A percentile compares a stretch with the other conserved stretches of the same genome.
Evolutionary conservation across 2,329 filamentous ascomycete genomes (phyloP).

Genomic region (Xylaria sp.): DNA sequence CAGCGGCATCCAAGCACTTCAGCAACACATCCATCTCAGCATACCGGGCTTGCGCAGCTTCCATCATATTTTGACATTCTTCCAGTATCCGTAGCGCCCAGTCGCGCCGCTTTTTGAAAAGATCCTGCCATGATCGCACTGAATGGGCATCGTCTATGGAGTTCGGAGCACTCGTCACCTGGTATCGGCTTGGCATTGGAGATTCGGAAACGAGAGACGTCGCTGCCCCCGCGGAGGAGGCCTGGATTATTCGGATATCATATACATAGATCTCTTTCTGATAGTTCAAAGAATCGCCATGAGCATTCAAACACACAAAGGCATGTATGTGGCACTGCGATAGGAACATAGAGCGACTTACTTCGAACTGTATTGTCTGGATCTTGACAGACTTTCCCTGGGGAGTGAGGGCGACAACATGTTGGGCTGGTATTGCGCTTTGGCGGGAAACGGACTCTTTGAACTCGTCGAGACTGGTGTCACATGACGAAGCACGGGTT

Average conservation of each 20-base stretch:
- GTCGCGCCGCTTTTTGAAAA: conserved; percentile 73
- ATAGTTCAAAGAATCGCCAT: not conserved
- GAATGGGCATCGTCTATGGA: conserved; percentile 74
- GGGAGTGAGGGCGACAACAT: conserved; percentile 81
- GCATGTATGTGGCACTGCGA: not conserved
- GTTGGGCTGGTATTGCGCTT: conserved; percentile 66
- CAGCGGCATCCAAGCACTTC: conserved; percentile 74
- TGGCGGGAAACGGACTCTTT: conserved; percentile 73
- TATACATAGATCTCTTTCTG: conserved; percentile 90
- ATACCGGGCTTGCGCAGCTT: conserved; percentile 59
- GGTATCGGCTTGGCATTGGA: conserved; percentile 50
- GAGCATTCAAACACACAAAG: conserved; percentile 5
- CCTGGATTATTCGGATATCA: conserved; percentile 69
- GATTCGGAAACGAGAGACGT: conserved; percentile 44
- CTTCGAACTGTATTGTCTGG: conserved; percentile 75
- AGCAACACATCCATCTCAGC: conserved; percentile 71
- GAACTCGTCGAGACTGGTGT: conserved; percentile 70
- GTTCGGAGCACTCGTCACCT: conserved; percentile 68
- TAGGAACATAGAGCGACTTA: conserved; percentile 35
- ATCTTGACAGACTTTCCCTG: conserved; percentile 79
- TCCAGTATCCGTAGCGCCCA: conserved; percentile 72
- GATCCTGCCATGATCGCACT: conserved; percentile 78
- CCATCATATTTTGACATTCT: conserved; percentile 62
- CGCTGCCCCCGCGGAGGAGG: conserved; percentile 43
- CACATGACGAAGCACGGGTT: conserved; percentile 12